Evolutionary conservation across 495 filamentous ascomycete species (phyloP).

Genomic region (Neurospora tetraspora): DNA sequence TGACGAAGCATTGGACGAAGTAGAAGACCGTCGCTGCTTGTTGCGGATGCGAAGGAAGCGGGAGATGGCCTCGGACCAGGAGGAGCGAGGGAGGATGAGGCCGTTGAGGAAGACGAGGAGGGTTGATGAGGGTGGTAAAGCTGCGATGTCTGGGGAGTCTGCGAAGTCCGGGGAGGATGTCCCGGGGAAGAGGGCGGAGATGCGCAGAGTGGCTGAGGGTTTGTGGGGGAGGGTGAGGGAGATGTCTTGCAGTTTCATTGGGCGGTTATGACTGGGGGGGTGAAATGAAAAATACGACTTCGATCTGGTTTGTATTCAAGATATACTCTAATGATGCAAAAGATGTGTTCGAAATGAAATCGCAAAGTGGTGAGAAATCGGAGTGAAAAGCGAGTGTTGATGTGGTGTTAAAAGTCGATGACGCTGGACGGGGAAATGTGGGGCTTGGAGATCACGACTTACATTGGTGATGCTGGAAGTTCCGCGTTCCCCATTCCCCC

Average conservation of each 20-base stretch:
- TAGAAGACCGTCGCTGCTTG: background rate
- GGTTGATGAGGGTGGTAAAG: constrained; percentile 9
- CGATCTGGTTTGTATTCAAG: background rate
- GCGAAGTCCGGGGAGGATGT: background rate
- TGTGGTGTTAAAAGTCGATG: background rate
- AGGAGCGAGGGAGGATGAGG: constrained; percentile 39
- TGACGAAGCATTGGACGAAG: background rate
- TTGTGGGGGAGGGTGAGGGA: constrained; percentile 13
- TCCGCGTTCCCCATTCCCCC: background rate
- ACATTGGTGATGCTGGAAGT: background rate
- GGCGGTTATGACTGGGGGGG: background rate
- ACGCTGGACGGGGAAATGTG: background rate
- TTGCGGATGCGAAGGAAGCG: constrained; percentile 25
- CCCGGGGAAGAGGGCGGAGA: constrained; percentile 8
- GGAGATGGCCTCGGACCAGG: constrained; percentile 39
- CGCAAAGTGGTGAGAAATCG: background rate
- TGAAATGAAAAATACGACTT: background rate
- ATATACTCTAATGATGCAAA: background rate
- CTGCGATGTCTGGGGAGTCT: background rate
- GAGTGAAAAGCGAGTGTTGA: background rate
- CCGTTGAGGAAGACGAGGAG: constrained; percentile 57
- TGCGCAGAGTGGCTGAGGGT: constrained; percentile 10
- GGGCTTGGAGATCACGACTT: background rate
- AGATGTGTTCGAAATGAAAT: background rate
- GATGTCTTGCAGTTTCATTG: background rate